Evolutionary conservation across 345 rosid genomes (phyloP), one percentile per base, ranked within the genome.

Genomic region (Euphorbia lathyris): DNA sequence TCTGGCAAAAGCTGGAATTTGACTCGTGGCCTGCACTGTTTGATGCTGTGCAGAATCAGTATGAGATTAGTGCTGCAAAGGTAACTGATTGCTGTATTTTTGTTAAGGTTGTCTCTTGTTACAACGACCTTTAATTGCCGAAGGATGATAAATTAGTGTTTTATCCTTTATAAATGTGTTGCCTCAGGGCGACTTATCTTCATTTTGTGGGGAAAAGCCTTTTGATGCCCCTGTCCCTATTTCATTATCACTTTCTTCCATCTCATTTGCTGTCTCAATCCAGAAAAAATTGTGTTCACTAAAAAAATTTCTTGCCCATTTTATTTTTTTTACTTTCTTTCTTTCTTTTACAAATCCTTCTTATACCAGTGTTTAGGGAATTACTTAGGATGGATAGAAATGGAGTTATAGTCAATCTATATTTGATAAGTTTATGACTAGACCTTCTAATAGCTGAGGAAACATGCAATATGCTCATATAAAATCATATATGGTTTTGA

Each of bases 1-100:
- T 85, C 19, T 94, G 98, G 97, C 91, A 94, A 81, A 88, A 83
- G 83, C 69, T 90, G 86, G 98, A 94, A 77, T 84, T 85, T 62
- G 96, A 88, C 59, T 81, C 87, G 26, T 88, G 95, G 97, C 93
- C 97, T 48, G 85, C 82, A 7, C 77, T 94, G 88, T 87, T 94
- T 32, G 86, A 94, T 80, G 97, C 90, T 74, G 96, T 91, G 79
- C 89, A 87, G 75, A 83, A 83, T 72, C 91, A 87, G 71, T 90
- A 78, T 77, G 98, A 94, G 71, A 81, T 65, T 30, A 92, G 83
- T 79, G 97, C 97, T 70, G 83, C 84, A 23, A 90, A 85, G 97
- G 98, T 90, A 81, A 79, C 43, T 50, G n/a, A 47, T 7, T 58
- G 32, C 25, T 25, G 17, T 56, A 29, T 43, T 1, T 22, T 20